Base-by-base conservation (phyloP, 371 early-diverging fungal genomes). In the Capillidium heterosporum region DNA sequence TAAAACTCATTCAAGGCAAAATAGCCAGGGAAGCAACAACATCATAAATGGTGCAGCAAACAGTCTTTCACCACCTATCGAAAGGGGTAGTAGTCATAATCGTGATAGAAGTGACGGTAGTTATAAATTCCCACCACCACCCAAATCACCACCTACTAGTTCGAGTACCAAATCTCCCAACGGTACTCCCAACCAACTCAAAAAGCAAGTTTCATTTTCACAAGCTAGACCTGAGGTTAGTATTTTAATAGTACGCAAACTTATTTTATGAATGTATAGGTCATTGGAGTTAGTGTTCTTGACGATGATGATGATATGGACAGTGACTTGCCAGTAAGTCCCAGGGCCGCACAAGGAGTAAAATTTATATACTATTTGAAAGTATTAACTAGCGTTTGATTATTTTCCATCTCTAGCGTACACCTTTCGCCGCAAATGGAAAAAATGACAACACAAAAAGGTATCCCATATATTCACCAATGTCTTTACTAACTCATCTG, bases 181-280 rank as follows among this genome's bases (percentile, higher is more conserved):
- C 13, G 7, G 13, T 17, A 44, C 8, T 39, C n/a, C 31, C 15
- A 21, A 40, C 23, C 31, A 17, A 31, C 39, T 53, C 15, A 53
- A 53, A 29, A 53, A 53, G 29, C 53, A 53, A 29, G 53, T 53
- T 17, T 53, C 53, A 4, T 53, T 53, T 53, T 53, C 53, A 21
- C 31, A 53, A 53, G 26, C 21, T 24, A 17, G 21, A 24, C 53
- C 53, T 17, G 53, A 53, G 26, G 53, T 53, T 27, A 39, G 49
- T 27, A 26, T 31, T 13, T 27, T 19, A 19, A 17, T 21, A 47
- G 21, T 10, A 40, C 40, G 23, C 23, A 17, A 19, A 44, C 5
- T 44, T 44, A 15, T 49, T 31, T 24, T 13, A 26, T 8, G 7
- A 24, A 13, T 49, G 4, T 28, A 49, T 11, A 53, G 53, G 53